These are phyloP conservation scores for Coprinopsis cinerea DNA, from an alignment of 768 basidiomycete species.

Conservation along the genomic window DNA sequence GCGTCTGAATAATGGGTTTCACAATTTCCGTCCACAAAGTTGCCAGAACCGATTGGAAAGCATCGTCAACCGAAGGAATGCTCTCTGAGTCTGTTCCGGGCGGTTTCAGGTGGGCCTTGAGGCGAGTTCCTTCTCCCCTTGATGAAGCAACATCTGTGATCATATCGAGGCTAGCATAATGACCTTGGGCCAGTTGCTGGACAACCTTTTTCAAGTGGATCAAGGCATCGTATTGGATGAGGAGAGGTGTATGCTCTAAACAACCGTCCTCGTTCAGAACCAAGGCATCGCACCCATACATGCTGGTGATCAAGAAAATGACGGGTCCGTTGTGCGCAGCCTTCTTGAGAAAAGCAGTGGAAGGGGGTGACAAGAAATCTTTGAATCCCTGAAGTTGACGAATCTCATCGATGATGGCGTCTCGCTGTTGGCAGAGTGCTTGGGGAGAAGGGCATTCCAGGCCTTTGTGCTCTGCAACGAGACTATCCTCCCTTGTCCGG, in stretches of 20 bases:
- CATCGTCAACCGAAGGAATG: background rate
- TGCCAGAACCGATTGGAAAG: background rate
- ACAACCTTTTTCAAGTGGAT: background rate
- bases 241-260: background rate
- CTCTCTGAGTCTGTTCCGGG: no score
- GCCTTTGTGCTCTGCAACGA: no score
- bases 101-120: background rate
- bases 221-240: background rate
- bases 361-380: background rate
- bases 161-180: no score
- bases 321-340: background rate
- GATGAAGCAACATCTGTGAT: background rate
- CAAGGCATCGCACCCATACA: background rate
- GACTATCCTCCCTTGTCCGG: no score
- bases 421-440: background rate
- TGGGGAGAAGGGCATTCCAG: background rate
- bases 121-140: background rate
- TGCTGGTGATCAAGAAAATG: background rate
- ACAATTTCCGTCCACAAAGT: background rate
- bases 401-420: background rate
- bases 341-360: background rate
- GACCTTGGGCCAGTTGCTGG: background rate
- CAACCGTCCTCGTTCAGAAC: background rate
- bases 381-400: background rate
- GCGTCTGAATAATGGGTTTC: background rate